These are phyloP conservation scores for Pyrenopolyporus hunteri DNA, from an alignment of 495 filamentous ascomycete species.

Conservation along the genomic window DNA sequence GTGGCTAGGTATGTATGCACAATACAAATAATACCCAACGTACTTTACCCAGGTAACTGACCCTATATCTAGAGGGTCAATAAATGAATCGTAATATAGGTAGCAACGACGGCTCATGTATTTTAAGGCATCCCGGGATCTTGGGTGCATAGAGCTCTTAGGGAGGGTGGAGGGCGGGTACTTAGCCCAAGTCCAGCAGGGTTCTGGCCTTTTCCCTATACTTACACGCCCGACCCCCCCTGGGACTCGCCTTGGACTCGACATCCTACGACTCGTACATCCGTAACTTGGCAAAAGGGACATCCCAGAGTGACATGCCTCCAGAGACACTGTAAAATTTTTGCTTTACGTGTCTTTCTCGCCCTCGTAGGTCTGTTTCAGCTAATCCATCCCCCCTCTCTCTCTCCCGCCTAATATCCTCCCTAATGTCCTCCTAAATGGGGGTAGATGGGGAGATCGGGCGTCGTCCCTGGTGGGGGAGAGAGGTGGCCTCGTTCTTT, in stretches of 20 bases:
- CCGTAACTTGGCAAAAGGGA: conserved; percentile 5
- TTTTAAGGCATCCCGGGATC: conserved; percentile 38
- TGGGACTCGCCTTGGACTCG: conserved; percentile 7
- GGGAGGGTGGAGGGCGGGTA: conserved; percentile 36
- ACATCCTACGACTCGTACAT: conserved; percentile 5
- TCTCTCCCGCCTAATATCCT: no score
- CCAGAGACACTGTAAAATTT: conserved; percentile 15
- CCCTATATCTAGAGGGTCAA: conserved; percentile 19
- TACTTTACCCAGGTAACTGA: no score
- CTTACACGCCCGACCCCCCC: conserved; percentile 9
- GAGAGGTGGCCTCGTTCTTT: not conserved
- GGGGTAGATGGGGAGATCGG: no score
- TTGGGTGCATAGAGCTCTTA: conserved; percentile 40
- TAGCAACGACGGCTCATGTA: conserved; percentile 20
- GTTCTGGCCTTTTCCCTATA: conserved; percentile 35
- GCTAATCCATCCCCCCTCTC: not conserved
- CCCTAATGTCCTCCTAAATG: no score
- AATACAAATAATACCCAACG: no score
- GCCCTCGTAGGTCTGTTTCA: not conserved
- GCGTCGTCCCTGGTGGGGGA: no score
- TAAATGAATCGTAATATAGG: conserved; percentile 41
- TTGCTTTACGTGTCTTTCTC: conserved; percentile 8
- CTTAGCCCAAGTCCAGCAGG: conserved; percentile 30
- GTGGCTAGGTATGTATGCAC: no score
- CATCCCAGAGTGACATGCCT: not conserved